Evolutionary conservation across 352 stramenopile genomes (phyloP), one percentile per base, ranked within the genome.

Genomic region (Phytophthora nicotianae): DNA sequence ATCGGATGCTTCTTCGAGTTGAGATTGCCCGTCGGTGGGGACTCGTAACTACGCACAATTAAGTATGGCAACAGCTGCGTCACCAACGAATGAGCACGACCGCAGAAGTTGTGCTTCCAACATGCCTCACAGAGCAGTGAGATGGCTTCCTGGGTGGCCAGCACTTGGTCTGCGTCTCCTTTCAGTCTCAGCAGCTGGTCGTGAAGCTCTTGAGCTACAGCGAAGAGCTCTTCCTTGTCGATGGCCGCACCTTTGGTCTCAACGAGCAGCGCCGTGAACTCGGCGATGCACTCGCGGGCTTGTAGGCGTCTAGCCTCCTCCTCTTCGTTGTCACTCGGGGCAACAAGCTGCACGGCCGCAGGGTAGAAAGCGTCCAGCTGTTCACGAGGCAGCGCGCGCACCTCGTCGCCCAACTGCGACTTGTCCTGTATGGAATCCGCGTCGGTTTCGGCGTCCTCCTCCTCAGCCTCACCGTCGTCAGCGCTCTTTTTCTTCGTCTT

Each of bases 51-150:
- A 11, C 81, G 76, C 40, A 95, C 85, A 47, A 94, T 91, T 51
- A 95, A 68, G 48, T 91, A 95, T 49, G 87, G 87, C 51, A 95
- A 62, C 48, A 95, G 57, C 51, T 95, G 87, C 40, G 87, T 93
- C 52, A 95, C 81, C n/a, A 95, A 59, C 26, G 70, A 77, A 52
- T 93, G 81, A 11, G 83, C 78, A 37, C 64, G 66, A 46, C 72
- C 77, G 41, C 74, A 62, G 41, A 89, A 86, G 38, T 89, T 87
- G 32, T 75, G 69, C 29, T 86, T 76, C 87, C 84, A 94, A 51
- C 83, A 91, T 3, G 70, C 65, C 62, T 95, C 87, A 48, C 87
- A 95, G 2, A 93, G 67, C 52, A 80, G 37, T 17, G 84, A 77
- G 21, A 95, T 87, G 10, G 82, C 72, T 59, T 95, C 86, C 61